A percentile compares a stretch with the other conserved stretches of the same genome.
Conservation (phyloP, 345 rosid genomes). For the Melastoma malabathricum region DNA sequence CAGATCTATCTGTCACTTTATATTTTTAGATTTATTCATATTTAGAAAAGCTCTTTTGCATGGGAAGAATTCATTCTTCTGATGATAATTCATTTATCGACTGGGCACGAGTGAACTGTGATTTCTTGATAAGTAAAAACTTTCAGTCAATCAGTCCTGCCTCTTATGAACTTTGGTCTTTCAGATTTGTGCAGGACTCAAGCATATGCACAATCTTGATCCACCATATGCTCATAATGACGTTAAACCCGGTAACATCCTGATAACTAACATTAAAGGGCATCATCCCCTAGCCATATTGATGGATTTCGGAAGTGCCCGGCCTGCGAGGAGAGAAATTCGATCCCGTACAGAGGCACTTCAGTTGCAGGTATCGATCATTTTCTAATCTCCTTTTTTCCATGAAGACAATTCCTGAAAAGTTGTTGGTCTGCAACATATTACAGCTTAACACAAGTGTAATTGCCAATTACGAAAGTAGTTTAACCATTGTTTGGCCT, state of each 20-base stretch:
- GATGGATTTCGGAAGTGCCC: conserved; percentile 98
- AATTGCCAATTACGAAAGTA: too few relatives aligned
- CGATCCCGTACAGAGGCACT: conserved; percentile 86
- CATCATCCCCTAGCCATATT: conserved; percentile 71
- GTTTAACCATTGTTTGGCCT: not conserved
- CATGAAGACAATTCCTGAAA: not conserved
- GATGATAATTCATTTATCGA: too few relatives aligned
- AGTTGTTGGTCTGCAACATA: not conserved
- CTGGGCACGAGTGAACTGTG: too few relatives aligned
- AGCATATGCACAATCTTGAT: conserved; percentile 83
- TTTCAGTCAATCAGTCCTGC: not conserved
- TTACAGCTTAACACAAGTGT: too few relatives aligned
- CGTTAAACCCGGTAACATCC: conserved; percentile 95
- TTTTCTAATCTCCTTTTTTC: not conserved
- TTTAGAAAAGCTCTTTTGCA: too few relatives aligned
- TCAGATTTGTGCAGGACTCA: conserved; percentile 95
- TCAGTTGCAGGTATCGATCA: conserved; percentile 61
- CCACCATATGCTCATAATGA: conserved; percentile 99
- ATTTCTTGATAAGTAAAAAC: too few relatives aligned
- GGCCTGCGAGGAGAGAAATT: conserved; percentile 79
- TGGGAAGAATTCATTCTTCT: too few relatives aligned
- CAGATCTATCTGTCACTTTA: conserved; percentile 2
- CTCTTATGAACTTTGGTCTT: conserved; percentile 12
- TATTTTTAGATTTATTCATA: not conserved
- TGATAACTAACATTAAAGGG: conserved; percentile 63